phyloP scores from a whole-genome alignment of 768 basidiomycete species.

The Austroboletus eburneus region DNA sequence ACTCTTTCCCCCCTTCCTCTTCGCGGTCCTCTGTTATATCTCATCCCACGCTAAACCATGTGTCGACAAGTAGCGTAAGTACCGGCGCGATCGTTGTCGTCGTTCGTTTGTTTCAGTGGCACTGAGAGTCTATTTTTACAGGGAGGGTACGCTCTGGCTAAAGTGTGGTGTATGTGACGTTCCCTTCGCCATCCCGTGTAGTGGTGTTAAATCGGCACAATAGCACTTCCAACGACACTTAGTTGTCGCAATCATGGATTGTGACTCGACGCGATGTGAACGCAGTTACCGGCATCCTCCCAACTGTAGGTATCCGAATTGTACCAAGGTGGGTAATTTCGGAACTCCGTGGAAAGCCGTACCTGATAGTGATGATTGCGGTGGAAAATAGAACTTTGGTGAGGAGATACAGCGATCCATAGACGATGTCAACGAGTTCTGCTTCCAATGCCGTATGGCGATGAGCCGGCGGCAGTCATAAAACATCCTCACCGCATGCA shows the following conservation, averaged over 20 bases:
- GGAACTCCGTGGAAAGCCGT: constrained; percentile 8
- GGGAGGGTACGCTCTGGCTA: constrained; percentile 74
- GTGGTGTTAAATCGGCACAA: constrained; percentile 9
- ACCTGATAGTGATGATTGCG: constrained; percentile 5
- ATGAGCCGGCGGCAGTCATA: constrained; percentile 32
- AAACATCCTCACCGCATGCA: neutral
- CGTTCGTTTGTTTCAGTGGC: neutral
- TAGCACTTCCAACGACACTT: constrained; percentile 80
- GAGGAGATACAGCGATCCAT: constrained; percentile 64
- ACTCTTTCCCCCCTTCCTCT: constrained; percentile 4
- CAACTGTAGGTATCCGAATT: constrained; percentile 49
- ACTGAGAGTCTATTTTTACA: constrained; percentile 26
- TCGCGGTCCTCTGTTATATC: neutral
- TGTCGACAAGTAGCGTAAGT: constrained; percentile 76
- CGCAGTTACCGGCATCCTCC: constrained; percentile 58
- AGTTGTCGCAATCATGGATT: constrained; percentile 71
- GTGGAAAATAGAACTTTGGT: constrained; percentile 52
- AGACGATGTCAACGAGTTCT: constrained; percentile 68
- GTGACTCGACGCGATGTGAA: constrained; percentile 60
- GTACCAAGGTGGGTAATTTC: constrained; percentile 49
- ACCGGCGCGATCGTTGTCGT: neutral
- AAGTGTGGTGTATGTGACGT: constrained; percentile 55
- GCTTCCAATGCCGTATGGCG: constrained; percentile 65
- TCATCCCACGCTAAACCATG: constrained; percentile 38
- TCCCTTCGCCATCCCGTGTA: constrained; percentile 3